Percentiles rank a stretch among this genome's conserved stretches.
These are phyloP conservation scores for Gymnopilus dilepis DNA, from an alignment of 768 basidiomycete species.

Conservation along the genomic window DNA sequence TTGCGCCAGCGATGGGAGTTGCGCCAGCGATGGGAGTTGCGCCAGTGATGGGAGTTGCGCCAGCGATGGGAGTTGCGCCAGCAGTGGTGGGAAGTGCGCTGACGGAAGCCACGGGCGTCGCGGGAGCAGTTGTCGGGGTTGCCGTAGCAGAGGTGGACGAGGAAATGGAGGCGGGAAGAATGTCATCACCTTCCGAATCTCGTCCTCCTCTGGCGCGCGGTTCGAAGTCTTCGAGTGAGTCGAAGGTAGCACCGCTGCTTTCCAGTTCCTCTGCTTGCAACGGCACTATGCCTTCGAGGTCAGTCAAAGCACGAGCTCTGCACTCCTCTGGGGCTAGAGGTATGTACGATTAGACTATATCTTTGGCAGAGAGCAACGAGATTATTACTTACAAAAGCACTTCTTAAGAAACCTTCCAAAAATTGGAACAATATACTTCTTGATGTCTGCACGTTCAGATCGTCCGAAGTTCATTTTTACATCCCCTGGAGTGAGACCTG, in stretches of 20 bases:
- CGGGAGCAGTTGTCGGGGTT: no score
- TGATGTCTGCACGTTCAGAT: not conserved
- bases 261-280: not conserved
- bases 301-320: not conserved
- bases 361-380: not conserved
- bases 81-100: no score
- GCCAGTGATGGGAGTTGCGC: no score
- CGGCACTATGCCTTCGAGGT: not conserved
- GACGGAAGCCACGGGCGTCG: no score
- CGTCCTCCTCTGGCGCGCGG: no score
- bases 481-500: not conserved
- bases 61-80: no score
- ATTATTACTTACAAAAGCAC: constrained; percentile 11
- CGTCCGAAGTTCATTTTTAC: constrained; percentile 18
- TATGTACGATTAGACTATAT: not conserved
- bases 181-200: no score
- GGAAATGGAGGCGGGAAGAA: no score
- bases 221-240: not conserved
- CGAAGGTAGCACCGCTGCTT: not conserved
- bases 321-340: constrained; percentile 11
- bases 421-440: not conserved
- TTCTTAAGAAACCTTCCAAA: constrained; percentile 7
- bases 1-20: no score
- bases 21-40: no score
- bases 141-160: no score